Conservation (phyloP, 805 yeast species). For the Pichia occidentalis region DNA sequence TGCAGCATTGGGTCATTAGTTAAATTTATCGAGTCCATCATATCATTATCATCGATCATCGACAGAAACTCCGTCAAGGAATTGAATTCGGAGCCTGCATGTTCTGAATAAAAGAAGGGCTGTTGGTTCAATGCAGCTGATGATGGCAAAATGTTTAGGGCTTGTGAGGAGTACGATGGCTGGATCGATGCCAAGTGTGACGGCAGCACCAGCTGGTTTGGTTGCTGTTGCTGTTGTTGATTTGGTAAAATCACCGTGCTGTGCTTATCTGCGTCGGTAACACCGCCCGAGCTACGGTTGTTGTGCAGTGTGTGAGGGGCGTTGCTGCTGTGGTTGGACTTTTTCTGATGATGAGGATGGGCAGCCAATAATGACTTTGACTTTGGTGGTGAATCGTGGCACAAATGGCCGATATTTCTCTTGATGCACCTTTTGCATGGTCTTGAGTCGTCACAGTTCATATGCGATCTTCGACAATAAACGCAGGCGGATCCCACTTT, state of each 20-base stretch:
- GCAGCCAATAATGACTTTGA: neutral
- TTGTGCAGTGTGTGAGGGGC: no score
- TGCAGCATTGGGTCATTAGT: conserved; percentile 33
- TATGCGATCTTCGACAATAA: conserved; percentile 87
- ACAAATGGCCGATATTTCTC: conserved; percentile 81
- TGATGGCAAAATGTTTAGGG: conserved; percentile 9
- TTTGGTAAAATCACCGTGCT: no score
- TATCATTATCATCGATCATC: conserved; percentile 81
- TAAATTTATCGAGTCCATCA: conserved; percentile 39
- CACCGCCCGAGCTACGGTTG: no score
- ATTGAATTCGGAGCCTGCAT: conserved; percentile 87
- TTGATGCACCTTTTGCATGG: conserved; percentile 80
- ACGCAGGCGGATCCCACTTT: conserved; percentile 72
- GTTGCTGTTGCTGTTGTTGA: no score
- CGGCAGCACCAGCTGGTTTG: neutral
- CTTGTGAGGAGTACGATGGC: conserved; percentile 1
- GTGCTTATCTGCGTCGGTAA: no score
- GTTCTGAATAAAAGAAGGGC: conserved; percentile 82
- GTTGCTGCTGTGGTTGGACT: no score
- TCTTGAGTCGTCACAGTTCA: conserved; percentile 79
- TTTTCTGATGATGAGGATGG: neutral
- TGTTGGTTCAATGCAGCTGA: conserved; percentile 42
- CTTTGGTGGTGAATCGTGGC: conserved; percentile 64
- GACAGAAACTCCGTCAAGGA: conserved; percentile 83
- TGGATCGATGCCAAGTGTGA: conserved; percentile 2